Conservation (phyloP, 306 rosid species). For the Arachis hypogaea region DNA sequence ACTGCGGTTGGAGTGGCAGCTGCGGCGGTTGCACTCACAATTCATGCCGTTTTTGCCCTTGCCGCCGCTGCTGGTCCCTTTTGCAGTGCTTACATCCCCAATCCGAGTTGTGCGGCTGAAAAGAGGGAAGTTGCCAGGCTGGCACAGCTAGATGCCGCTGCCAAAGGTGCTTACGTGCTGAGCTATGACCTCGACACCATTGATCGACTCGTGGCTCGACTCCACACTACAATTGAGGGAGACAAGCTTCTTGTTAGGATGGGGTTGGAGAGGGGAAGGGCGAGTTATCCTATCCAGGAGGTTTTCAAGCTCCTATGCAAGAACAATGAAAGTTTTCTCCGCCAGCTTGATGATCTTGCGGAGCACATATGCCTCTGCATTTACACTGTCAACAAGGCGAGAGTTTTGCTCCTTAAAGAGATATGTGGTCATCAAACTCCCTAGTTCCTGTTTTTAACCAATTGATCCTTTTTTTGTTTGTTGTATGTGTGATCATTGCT, state of each 20-base stretch:
- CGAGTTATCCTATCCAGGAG: constrained; percentile 51
- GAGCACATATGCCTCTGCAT: constrained; percentile 53
- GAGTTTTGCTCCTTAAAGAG: constrained; percentile 53
- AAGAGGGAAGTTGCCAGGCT: constrained; percentile 36
- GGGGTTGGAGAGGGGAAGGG: constrained; percentile 54
- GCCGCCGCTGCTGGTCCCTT: constrained; percentile 29
- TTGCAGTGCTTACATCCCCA: constrained; percentile 34
- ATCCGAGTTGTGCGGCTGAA: constrained; percentile 5
- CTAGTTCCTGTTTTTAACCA: constrained; percentile 22
- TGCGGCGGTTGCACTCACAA: constrained; percentile 35
- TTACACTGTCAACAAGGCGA: constrained; percentile 53
- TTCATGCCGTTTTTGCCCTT: constrained; percentile 37
- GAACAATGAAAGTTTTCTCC: constrained; percentile 40
- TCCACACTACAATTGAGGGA: constrained; percentile 48
- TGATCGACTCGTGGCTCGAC: constrained; percentile 51
- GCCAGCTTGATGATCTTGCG: constrained; percentile 53
- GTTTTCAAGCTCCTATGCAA: constrained; percentile 58
- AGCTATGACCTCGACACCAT: constrained; percentile 56
- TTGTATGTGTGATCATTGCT: background rate
- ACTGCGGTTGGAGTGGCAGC: constrained; percentile 36
- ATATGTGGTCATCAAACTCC: constrained; percentile 32
- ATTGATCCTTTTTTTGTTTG: background rate
- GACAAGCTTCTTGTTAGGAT: constrained; percentile 53
- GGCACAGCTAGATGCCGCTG: constrained; percentile 60
- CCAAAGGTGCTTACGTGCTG: constrained; percentile 48